Base-by-base conservation (phyloP, 257 asterid species). In the Lycium barbarum region DNA sequence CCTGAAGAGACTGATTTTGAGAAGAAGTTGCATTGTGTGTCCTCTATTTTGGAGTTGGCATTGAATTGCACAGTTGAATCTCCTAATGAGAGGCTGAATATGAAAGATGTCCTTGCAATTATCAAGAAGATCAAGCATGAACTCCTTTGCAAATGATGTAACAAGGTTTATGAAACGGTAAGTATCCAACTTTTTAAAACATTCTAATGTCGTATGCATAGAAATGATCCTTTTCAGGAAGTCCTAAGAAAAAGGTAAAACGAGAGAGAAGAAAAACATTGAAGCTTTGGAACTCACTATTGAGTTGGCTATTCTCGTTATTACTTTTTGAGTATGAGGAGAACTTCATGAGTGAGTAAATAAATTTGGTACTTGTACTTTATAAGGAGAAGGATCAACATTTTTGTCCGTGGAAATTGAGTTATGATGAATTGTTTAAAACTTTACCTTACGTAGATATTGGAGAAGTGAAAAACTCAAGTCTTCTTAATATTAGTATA, bases 1-100 rank as follows among this genome's bases (percentile, higher is more conserved):
- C 47, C 84, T 9, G 71, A 62, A 20, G 84, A 81, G 11, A 12
- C 3, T 2, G 35, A 35, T 79, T 79, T 79, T 18, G 1, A n/a
- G 36, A 53, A 57, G 57, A 49, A 54, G 33, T 45, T 81, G 57
- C 43, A 18, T 5, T 54, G 70, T 58, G 6, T 36, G 9, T 35
- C 84, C 7, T 80, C 53, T 54, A 49, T 76, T 22, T 14, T 76
- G 62, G 82, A 76, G 45, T 47, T 76, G 59, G 43, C 82, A 11
- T 55, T 80, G 70, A 4, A 80, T 58, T 80, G 84, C 12, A 12
- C 72, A 35, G 5, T 9, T 49, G 82, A 78, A 78, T 20, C 65
- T 78, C 82, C 82, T 1, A 1, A 49, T 51, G 82, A 78, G 13
- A 78, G 82, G 65, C 0, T 2, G 26, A 78, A 78, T 47, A 78